Evolutionary conservation across 2,329 filamentous ascomycete species (phyloP), one percentile per base, ranked within the genome.

Genomic region (Shiraia sp.): DNA sequence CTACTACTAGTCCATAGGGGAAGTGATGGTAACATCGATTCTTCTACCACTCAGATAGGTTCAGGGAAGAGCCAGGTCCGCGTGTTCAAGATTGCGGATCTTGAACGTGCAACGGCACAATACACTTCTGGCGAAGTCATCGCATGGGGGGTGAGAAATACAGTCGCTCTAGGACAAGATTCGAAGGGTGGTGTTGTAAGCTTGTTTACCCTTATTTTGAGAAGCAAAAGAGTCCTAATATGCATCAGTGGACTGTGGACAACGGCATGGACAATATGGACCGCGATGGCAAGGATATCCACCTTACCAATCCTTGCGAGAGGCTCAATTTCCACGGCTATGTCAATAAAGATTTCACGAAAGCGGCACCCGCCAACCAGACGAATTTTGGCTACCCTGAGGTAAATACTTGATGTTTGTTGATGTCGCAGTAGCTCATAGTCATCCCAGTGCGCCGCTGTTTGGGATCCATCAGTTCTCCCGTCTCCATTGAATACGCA

Each of bases 91-190:
- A 65, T 80, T 36, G 68, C 58, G 26, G 66, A 72, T 30, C 23
- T 55, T 22, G 50, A 41, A 12, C 32, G 43, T 10, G 42, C 49
- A 51, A 23, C 51, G 19, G 23, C 55, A 37, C 65, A 72, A 31
- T 77, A 72, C 56, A 69, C 78, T 51, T 81, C 73, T 29, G 72
- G 74, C n/a, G 53, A 70, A 16, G 58, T 72, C 51, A 65, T 59
- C 56, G 78, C 82, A n/a, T 88, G 83, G 82, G 85, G 85, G 7
- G 70, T 88, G 40, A 75, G 84, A 34, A 88, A 88, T 60, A 81
- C 81, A 3, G 84, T 87, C 3, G 85, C 83, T 10, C 68, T 88
- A 4, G 81, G 72, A 10, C 83, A 85, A 61, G 74, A 86, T 47
- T 71, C 73, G 4, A 68, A 57, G 25, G 74, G 74, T 27, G 72